These are phyloP conservation scores for Gossypium raimondii DNA, from an alignment of 345 rosid species.

Conservation along the genomic window DNA sequence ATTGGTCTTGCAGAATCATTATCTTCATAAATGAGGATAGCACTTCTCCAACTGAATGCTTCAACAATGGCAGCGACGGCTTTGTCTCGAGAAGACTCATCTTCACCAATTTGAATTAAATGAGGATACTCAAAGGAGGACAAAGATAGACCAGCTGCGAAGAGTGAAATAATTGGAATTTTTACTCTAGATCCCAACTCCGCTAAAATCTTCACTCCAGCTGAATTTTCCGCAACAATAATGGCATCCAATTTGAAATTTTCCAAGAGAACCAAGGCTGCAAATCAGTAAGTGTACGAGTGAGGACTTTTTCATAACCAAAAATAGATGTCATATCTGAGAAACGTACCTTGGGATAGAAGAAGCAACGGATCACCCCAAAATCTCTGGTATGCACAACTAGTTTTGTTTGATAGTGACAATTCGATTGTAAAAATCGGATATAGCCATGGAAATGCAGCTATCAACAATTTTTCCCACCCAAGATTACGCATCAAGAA, in stretches of 20 bases:
- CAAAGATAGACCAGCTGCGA: slow-evolving; percentile 38
- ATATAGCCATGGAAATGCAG: slow-evolving; percentile 13
- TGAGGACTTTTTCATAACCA: too few relatives aligned
- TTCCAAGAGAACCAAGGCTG: background rate
- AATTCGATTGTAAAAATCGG: background rate
- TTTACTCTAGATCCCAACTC: slow-evolving; percentile 30
- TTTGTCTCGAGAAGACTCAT: slow-evolving; percentile 20
- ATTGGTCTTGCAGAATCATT: slow-evolving; percentile 4
- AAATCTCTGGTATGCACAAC: slow-evolving; percentile 5
- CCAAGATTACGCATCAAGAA: slow-evolving; percentile 7
- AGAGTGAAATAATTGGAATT: slow-evolving; percentile 49
- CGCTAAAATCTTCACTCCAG: background rate
- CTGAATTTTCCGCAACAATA: background rate
- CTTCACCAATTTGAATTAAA: slow-evolving; percentile 22
- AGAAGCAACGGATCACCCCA: background rate
- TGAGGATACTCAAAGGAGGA: slow-evolving; percentile 27
- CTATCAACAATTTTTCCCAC: background rate
- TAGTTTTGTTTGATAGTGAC: background rate
- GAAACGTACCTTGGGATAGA: slow-evolving; percentile 6
- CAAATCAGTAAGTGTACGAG: too few relatives aligned
- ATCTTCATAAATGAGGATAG: slow-evolving; percentile 27
- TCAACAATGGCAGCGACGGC: slow-evolving; percentile 20
- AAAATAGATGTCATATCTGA: too few relatives aligned
- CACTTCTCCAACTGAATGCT: slow-evolving; percentile 26
- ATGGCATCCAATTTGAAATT: background rate